Conservation (phyloP, 2,329 filamentous ascomycete genomes). For the Aureobasidium mangrovei region DNA sequence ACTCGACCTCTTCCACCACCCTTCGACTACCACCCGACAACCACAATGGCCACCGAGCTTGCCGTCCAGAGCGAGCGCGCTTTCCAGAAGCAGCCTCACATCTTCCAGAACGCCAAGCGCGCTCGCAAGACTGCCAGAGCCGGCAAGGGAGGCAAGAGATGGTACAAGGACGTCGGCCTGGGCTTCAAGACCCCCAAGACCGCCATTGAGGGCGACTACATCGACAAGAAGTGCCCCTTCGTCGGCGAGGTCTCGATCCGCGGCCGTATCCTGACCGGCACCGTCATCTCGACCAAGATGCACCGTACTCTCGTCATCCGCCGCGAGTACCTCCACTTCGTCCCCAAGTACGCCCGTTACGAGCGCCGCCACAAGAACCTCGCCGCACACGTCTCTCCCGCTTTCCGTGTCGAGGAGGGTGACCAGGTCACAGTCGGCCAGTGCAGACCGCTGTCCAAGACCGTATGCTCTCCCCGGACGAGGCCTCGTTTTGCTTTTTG, state of each 20-base stretch:
- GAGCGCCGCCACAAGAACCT: slow-evolving; percentile 99
- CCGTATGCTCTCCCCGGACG: slow-evolving; percentile 55
- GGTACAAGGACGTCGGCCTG: slow-evolving; percentile 99
- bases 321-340: slow-evolving; percentile 99
- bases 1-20: slow-evolving; percentile 11
- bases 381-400: slow-evolving; percentile 94
- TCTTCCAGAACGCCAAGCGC: slow-evolving; percentile 97
- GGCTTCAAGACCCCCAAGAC: slow-evolving; percentile 98
- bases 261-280: slow-evolving; percentile 99
- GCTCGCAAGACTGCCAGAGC: slow-evolving; percentile 71
- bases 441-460: slow-evolving; percentile 99
- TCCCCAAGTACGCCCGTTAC: slow-evolving; percentile 99
- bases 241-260: slow-evolving; percentile 98
- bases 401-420: slow-evolving; percentile 99
- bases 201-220: slow-evolving; percentile 98
- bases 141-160: slow-evolving; percentile 89
- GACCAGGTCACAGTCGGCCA: slow-evolving; percentile 99
- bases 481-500: neutral
- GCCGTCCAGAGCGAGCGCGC: slow-evolving; percentile 99
- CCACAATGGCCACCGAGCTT: slow-evolving; percentile 86
- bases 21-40: slow-evolving; percentile 37
- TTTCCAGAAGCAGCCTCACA: slow-evolving; percentile 99
- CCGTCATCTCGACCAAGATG: slow-evolving; percentile 99
- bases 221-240: slow-evolving; percentile 99
- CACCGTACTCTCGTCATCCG: slow-evolving; percentile 99